Base-by-base conservation (phyloP, 1,139 yeast genomes). In the Sugiyamaella japonica region DNA sequence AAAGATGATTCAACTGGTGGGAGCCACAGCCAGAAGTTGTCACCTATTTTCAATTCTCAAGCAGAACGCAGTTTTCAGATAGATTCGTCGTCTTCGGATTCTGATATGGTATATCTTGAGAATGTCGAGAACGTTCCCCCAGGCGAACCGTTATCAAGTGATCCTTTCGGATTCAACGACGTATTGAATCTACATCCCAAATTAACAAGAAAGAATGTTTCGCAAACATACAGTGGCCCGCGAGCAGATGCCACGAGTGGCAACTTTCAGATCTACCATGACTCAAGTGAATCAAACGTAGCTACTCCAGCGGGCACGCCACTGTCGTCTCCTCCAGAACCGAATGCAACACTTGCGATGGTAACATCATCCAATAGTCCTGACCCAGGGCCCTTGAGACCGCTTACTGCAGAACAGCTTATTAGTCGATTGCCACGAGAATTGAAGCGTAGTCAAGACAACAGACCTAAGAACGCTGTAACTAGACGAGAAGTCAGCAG, bases 101-200 rank as follows among this genome's bases (percentile, higher is more conserved):
- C 51, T 6, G 51, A 48, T 20, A 17, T 31, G 7, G 12, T 48
- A 7, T 48, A 48, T 17, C 40, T 39, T 17, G 51, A 48, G n/a
- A 48, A 48, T 28, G 51, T 32, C 6, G 51, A 48, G 17, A 48
- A 48, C 20, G 40, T 48, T 9, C 51, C 51, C 15, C 51, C 51
- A 34, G 56, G 42, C 7, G 51, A 51, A 15, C 50, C 52, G 7
- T 45, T 54, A 17, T 48, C 53, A 1, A 32, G 39, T 13, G 57
- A 54, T 23, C 55, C 57, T 12, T 54, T 46, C 32, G 57, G 57
- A 32, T 54, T 54, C 44, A 54, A 54, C 34, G 44, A 41, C 6
- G 38, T 54, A 15, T 16, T 54, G 16, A 44, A 47, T 34, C 1
- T 34, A n/a, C 49, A 37, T 15, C 49, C 49, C 9, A 45, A 36